Percentiles rank a stretch among this genome's conserved stretches.
Evolutionary conservation across 1,284 basidiomycete genomes (phyloP).

Genomic region (Leccinum pachyderme): DNA sequence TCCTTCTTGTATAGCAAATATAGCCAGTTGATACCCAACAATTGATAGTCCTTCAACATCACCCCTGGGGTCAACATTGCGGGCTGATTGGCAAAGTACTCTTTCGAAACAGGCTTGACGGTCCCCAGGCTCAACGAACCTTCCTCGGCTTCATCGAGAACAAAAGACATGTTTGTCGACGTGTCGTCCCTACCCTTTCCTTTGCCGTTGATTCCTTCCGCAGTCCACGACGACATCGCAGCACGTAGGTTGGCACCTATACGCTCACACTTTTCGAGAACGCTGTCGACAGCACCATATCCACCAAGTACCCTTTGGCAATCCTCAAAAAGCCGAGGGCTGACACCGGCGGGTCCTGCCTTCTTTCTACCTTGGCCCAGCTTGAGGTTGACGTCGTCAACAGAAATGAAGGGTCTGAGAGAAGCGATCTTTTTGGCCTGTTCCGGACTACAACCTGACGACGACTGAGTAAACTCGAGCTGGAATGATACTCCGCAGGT

Average conservation of each 20-base stretch:
- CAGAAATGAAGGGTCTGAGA: slow-evolving; percentile 77
- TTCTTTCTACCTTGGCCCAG: slow-evolving; percentile 84
- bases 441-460: slow-evolving; percentile 73
- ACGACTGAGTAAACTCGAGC: slow-evolving; percentile 13
- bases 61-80: slow-evolving; percentile 66
- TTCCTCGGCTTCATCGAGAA: slow-evolving; percentile 47
- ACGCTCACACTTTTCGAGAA: slow-evolving; percentile 85
- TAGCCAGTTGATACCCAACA: slow-evolving; percentile 98
- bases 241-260: slow-evolving; percentile 70
- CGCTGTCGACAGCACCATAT: slow-evolving; percentile 87
- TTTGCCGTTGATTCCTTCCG: slow-evolving; percentile 42
- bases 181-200: slow-evolving; percentile 35
- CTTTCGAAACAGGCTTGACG: slow-evolving; percentile 45
- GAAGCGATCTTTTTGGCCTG: slow-evolving; percentile 83
- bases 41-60: slow-evolving; percentile 92
- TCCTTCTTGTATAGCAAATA: slow-evolving; percentile 80
- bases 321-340: slow-evolving; percentile 87
- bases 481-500: slow-evolving; percentile 3
- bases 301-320: slow-evolving; percentile 87
- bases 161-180: slow-evolving; percentile 25
- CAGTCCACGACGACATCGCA: slow-evolving; percentile 80
- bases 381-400: slow-evolving; percentile 79
- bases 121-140: slow-evolving; percentile 61
- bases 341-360: slow-evolving; percentile 77
- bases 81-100: slow-evolving; percentile 79